Conservation (phyloP, 2,329 filamentous ascomycete genomes). For the Hirsutella rhossiliensis region DNA sequence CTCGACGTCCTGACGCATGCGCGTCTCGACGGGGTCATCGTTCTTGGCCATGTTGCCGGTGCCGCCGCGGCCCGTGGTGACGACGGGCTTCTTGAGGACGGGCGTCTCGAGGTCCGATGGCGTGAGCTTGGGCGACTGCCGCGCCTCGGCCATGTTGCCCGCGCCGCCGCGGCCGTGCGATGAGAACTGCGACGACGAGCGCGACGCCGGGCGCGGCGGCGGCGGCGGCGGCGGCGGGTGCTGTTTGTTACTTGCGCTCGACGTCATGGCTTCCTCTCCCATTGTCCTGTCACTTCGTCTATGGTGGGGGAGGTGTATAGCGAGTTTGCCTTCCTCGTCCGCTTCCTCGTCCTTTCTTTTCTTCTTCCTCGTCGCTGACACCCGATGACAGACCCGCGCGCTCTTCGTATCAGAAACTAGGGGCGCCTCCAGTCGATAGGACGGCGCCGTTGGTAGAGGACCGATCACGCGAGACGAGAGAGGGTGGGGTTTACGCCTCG, state of each 20-base stretch:
- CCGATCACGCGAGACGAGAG: no score
- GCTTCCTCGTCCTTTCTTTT: no score
- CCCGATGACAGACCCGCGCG: no score
- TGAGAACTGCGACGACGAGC: slow-evolving; percentile 21
- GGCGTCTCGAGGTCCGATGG: slow-evolving; percentile 66
- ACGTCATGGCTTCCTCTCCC: not conserved
- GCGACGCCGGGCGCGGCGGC: slow-evolving; percentile 13
- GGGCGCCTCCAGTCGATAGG: no score
- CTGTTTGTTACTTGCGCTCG: not conserved
- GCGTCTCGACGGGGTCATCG: slow-evolving; percentile 60
- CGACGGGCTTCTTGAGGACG: slow-evolving; percentile 67
- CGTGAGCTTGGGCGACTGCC: slow-evolving; percentile 37
- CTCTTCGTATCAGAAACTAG: no score
- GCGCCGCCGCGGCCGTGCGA: slow-evolving; percentile 72
- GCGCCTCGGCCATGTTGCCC: slow-evolving; percentile 54
- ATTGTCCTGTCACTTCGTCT: no score
- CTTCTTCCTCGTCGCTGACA: no score
- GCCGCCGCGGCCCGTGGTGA: slow-evolving; percentile 83
- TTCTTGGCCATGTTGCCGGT: slow-evolving; percentile 75
- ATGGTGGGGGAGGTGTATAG: no score
- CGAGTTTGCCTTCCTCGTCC: no score
- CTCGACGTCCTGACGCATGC: slow-evolving; percentile 72
- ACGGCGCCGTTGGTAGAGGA: no score
- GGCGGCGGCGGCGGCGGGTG: slow-evolving; percentile 1
- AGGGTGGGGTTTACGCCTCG: no score